phyloP scores from a whole-genome alignment of 75 land plant genomes.

The Selaginella tamariscina region DNA sequence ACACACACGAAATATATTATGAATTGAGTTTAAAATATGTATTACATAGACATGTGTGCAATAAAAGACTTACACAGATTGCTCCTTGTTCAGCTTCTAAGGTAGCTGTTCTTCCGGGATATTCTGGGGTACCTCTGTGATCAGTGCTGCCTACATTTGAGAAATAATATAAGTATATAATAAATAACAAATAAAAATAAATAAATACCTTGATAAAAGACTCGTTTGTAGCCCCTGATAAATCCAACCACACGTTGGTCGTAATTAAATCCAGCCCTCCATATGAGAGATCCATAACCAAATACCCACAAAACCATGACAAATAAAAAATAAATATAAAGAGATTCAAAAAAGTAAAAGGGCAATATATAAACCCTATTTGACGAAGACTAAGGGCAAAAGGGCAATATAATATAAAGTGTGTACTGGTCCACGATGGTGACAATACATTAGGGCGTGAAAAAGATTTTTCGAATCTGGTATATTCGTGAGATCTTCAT shows the following conservation, averaged over 20 bases:
- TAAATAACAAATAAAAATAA: too few species aligned
- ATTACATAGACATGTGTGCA: too few species aligned
- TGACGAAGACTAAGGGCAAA: too few species aligned
- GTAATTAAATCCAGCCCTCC: conserved; percentile 69
- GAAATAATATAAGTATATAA: too few species aligned
- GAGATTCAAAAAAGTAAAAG: background rate
- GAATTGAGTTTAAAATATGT: too few species aligned
- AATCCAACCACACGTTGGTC: conserved; percentile 50
- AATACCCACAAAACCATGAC: conserved; percentile 77
- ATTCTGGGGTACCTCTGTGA: conserved; percentile 75
- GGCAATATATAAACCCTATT: background rate
- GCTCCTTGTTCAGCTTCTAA: conserved; percentile 48
- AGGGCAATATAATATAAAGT: too few species aligned
- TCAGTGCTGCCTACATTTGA: conserved; percentile 82
- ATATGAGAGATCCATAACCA: conserved; percentile 75
- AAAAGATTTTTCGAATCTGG: too few species aligned
- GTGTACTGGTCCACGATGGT: too few species aligned
- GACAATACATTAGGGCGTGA: too few species aligned
- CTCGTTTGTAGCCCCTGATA: conserved; percentile 58
- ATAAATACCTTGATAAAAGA: conserved; percentile 72
- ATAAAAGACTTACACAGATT: conserved; percentile 53
- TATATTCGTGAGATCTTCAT: too few species aligned
- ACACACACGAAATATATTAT: too few species aligned
- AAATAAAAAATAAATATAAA: background rate
- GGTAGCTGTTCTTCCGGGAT: conserved; percentile 79